Evolutionary conservation across 2,329 filamentous ascomycete genomes (phyloP), one percentile per base, ranked within the genome.

Genomic region (Trichoderma aggressivum): DNA sequence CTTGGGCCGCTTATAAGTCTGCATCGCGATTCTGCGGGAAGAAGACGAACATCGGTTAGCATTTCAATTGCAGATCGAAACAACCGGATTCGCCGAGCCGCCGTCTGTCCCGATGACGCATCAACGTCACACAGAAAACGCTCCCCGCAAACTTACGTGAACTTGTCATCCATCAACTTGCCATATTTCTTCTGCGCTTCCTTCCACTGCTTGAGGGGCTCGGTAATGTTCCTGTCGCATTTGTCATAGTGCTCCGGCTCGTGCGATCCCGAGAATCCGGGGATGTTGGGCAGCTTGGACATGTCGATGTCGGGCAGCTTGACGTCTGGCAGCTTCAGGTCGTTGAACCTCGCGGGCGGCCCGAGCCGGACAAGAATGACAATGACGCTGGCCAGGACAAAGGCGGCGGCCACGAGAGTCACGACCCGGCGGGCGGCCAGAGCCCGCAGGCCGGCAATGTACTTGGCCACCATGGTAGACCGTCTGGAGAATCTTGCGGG

Each of bases 171-270:
- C 12, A 66, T 67, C 50, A 74, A 26, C 6, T 79, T 86, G 66
- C 86, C 82, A 81, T 84, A 82, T 12, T 82, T 84, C 24, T 71
- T 21, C 43, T 43, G 36, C 14, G 71, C 0, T 76, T 34, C 56
- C 30, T 66, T 71, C 61, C 60, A 72, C 36, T 43, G 58, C 30
- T 72, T 56, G 39, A 71, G 32, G 5, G 56, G 39, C 16, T 66
- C 60, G 43, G 68, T 72, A 26, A 67, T 32, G 56, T 72, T 72
- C 34, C n/a, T 36, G 12, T 71, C 62, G 62, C 71, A 72, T 43
- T 43, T 61, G 10, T 43, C 65, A 53, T 50, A 53, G 21, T 53
- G 55, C 6, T 21, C n/a, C 18, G 61, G 53, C 3, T 61, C 62
- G 21, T 55, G 66, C 18, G 36, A 50, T n/a, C 65, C 60, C 36